Base-by-base conservation (phyloP, 176 grass and related monocot genomes). In the Lolium multiflorum region DNA sequence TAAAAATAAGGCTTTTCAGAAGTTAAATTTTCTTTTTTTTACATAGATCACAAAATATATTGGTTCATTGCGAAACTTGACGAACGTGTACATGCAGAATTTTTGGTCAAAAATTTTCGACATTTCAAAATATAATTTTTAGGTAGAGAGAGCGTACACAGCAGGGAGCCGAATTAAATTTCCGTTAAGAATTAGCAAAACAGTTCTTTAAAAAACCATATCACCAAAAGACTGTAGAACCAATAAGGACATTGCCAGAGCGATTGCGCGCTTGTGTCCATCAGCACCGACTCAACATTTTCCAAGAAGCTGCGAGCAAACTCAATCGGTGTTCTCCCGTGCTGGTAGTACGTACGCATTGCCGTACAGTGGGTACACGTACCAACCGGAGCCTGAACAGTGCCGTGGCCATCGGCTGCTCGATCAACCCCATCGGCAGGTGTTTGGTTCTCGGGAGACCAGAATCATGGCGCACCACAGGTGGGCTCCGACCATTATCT, bases 381-480 rank as follows among this genome's bases (percentile, higher is more conserved):
- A 72, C 63, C 35, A 16, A 85, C 61, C 75, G 7, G 21, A 74
- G 41, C 35, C 74, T 47, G 74, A 70, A 79, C 26, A 77, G 75
- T 56, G 84, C 64, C 6, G 46, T 5, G 54, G 24, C 56, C 21
- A 83, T 15, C 39, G 10, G 21, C 38, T 5, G 11, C 15, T 62
- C 16, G n/a, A 46, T 18, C 21, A 37, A 75, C 11, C 78, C 78
- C 78, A 86, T 78, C 51, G 22, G 48, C 12, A 10, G 66, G 24
- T 87, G 84, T 38, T 43, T 31, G 17, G 35, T 49, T 55, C 50
- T 48, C 11, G 4, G 80, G 80, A 73, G 47, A 83, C 84, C 35
- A 58, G 50, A 83, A 83, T 87, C 66, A 90, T 87, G 84, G 84
- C 57, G 5, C n/a, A 17, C 49, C 74, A 55, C 58, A 48, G 59